phyloP scores from a whole-genome alignment of 2,329 filamentous ascomycete species.

The Aureobasidium subglaciale region DNA sequence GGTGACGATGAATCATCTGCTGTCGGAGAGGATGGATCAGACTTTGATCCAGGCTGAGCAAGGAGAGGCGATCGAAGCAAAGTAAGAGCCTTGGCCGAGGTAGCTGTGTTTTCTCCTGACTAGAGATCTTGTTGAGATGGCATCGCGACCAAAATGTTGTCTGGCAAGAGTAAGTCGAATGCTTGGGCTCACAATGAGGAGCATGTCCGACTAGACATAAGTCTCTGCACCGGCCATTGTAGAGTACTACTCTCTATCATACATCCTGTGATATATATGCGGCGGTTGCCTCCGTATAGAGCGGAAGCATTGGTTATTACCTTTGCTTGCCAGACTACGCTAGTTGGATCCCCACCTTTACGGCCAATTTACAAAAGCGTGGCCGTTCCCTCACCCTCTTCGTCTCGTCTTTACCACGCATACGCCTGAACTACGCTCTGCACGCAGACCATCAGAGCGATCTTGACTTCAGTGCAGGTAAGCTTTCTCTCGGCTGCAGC shows the following conservation, averaged over 20 bases:
- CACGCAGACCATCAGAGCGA: slow-evolving; percentile 10
- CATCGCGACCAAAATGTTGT: not conserved
- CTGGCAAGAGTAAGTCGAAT: no score
- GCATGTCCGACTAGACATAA: no score
- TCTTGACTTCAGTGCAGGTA: slow-evolving; percentile 5
- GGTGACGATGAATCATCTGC: not conserved
- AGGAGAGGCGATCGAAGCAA: not conserved
- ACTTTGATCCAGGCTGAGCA: not conserved
- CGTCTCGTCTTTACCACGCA: slow-evolving; percentile 9
- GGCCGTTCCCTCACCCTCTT: slow-evolving; percentile 11
- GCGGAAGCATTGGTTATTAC: slow-evolving; percentile 6
- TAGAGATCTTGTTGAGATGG: not conserved
- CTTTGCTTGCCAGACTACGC: slow-evolving; percentile 5
- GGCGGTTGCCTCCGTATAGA: not conserved
- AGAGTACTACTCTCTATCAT: not conserved
- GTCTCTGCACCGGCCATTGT: not conserved
- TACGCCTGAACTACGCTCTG: slow-evolving; percentile 11
- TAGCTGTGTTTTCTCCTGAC: not conserved
- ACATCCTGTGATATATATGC: not conserved
- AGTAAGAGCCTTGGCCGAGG: not conserved
- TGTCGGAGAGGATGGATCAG: not conserved
- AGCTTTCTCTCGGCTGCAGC: slow-evolving; percentile 7
- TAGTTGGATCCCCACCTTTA: slow-evolving; percentile 14
- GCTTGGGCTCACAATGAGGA: not conserved
- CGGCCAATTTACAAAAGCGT: slow-evolving; percentile 14